These are phyloP conservation scores for Xanthoconium separans DNA, from an alignment of 1,284 basidiomycete species.

Conservation along the genomic window DNA sequence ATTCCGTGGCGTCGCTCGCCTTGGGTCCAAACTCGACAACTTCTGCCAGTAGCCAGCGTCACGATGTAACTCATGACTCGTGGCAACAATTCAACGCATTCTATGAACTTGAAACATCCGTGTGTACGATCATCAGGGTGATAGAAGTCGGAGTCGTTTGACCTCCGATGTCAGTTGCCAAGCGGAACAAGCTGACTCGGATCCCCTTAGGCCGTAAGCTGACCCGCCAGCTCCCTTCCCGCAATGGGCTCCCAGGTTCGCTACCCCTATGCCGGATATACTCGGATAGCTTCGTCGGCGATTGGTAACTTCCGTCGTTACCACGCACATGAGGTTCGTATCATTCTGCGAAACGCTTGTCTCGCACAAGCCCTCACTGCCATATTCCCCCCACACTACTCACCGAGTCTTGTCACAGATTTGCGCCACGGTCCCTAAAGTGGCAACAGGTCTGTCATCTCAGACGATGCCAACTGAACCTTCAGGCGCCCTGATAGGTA, in stretches of 20 bases:
- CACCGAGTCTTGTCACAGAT: neutral
- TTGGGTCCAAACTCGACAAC: no score
- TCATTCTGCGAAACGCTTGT: neutral
- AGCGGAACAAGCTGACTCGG: neutral
- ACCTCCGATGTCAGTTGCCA: constrained; percentile 23
- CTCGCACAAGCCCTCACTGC: neutral
- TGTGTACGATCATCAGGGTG: constrained; percentile 11
- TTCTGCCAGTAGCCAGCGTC: no score
- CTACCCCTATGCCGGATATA: constrained; percentile 5
- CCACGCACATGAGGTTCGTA: constrained; percentile 9
- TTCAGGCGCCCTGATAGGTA: constrained; percentile 1
- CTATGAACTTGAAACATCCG: no score
- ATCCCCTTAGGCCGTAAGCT: neutral
- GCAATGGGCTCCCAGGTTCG: constrained; percentile 2
- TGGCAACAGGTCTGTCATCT: constrained; percentile 9
- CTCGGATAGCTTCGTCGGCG: constrained; percentile 15
- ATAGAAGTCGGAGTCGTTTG: constrained; percentile 25
- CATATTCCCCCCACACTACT: neutral
- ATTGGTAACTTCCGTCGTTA: constrained; percentile 22
- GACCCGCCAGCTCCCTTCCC: neutral
- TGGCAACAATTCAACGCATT: constrained; percentile 1
- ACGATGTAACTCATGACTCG: neutral
- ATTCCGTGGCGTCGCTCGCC: no score
- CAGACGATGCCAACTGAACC: neutral
- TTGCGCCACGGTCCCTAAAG: constrained; percentile 2